Conservation (phyloP, 257 asterid species). For the Catharanthus roseus region DNA sequence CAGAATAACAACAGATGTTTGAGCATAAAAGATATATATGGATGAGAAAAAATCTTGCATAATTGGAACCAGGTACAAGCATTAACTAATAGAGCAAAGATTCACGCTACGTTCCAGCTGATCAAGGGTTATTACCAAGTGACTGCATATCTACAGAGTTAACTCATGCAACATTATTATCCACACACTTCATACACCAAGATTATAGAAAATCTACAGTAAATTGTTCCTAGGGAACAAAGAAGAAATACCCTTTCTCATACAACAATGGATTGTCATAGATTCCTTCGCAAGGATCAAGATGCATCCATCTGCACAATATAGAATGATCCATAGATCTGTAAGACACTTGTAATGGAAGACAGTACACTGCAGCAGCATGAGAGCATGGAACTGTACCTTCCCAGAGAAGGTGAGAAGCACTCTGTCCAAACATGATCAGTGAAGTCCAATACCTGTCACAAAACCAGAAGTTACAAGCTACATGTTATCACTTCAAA, state of each 20-base stretch:
- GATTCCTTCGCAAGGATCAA: slow-evolving; percentile 97
- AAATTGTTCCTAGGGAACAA: slow-evolving; percentile 4
- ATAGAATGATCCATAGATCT: slow-evolving; percentile 17
- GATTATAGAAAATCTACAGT: background rate
- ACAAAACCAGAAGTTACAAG: slow-evolving; percentile 5
- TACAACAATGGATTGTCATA: slow-evolving; percentile 85
- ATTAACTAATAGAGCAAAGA: background rate
- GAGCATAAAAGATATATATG: no score
- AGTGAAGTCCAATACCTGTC: slow-evolving; percentile 77
- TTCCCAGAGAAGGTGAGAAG: slow-evolving; percentile 68
- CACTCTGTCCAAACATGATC: slow-evolving; percentile 99
- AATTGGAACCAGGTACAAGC: background rate
- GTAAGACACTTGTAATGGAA: slow-evolving; percentile 13
- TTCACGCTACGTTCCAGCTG: background rate
- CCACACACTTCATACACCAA: background rate
- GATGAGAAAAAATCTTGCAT: no score
- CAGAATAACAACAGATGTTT: no score
- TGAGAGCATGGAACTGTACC: slow-evolving; percentile 36
- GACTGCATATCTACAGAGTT: background rate
- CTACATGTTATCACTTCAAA: slow-evolving; percentile 1
- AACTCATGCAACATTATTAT: background rate
- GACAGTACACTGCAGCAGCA: slow-evolving; percentile 18
- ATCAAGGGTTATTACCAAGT: background rate
- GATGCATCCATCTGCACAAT: slow-evolving; percentile 96
- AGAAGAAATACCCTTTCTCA: slow-evolving; percentile 78